Conservation (phyloP, 148 eudicot genomes). For the Vaccinium darrowii region DNA sequence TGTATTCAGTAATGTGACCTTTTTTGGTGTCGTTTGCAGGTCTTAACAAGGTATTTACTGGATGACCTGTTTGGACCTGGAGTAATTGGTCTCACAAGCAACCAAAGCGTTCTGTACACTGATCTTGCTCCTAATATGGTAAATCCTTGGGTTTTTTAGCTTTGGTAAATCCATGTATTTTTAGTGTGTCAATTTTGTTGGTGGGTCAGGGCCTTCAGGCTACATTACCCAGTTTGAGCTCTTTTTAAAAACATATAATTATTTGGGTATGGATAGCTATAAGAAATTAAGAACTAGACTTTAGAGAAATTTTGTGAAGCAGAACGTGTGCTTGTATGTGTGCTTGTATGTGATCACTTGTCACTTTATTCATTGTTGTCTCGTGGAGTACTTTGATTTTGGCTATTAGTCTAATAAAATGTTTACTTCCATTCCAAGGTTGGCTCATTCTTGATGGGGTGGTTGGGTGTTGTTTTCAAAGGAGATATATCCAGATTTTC, state of each 20-base stretch:
- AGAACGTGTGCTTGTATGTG: not conserved
- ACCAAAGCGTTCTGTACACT: conserved; percentile 54
- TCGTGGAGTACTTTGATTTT: not conserved
- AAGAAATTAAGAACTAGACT: not conserved
- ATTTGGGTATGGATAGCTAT: not conserved
- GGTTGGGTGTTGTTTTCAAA: conserved; percentile 91
- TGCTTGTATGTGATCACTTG: not conserved
- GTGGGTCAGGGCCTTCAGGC: not conserved
- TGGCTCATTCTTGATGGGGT: conserved; percentile 97
- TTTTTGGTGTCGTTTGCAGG: conserved; percentile 32
- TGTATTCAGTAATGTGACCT: not conserved
- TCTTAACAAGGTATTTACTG: conserved; percentile 62
- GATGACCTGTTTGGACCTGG: conserved; percentile 77
- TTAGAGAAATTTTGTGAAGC: not conserved
- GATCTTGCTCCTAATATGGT: conserved; percentile 97
- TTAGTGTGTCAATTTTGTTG: too few relatives aligned
- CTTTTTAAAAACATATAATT: not conserved
- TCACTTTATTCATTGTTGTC: not conserved
- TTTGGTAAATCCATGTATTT: not conserved
- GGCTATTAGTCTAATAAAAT: not conserved
- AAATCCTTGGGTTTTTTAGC: not conserved
- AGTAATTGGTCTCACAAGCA: conserved; percentile 54
- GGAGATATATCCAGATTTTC: conserved; percentile 54
- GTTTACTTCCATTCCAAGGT: conserved; percentile 37
- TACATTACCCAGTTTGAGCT: not conserved